Base-by-base conservation (phyloP, 2,329 filamentous ascomycete genomes). In the Alternaria sp. region DNA sequence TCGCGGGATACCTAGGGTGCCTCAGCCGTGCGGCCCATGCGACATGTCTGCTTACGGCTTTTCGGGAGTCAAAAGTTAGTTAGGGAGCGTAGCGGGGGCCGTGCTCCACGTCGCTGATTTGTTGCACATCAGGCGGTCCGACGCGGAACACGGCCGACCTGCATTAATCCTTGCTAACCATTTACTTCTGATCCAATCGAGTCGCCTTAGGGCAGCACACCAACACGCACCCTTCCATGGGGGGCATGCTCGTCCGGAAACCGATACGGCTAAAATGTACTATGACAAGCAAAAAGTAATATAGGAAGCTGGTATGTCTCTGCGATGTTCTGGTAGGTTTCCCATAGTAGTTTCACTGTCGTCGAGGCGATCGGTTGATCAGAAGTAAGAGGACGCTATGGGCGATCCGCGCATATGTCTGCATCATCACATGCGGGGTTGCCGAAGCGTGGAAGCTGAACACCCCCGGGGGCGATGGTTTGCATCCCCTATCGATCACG, bases 91-190 rank as follows among this genome's bases (percentile, higher is more conserved):
- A 26, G 51, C 28, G 44, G 41, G 54, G 26, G 38, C 22, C 30
- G 12, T 42, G 36, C 30, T 48, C n/a, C 28, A n/a, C 20, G 26
- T 30, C 26, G 51, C 44, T 59, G 52, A 59, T 59, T 59, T 51
- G 57, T 44, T 28, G 51, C 30, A 30, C 28, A 32, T 28, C 18
- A 44, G 12, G 46, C 48, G 57, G 51, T 39, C 57, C 51, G 57
- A 49, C 51, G 57, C 57, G 57, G 57, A 56, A 56, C 38, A 39
- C 57, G 51, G 51, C 57, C 38, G 49, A 36, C 44, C 52, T 56
- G 57, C 57, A 48, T 32, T 12, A n/a, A 38, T 36, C 57, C 57
- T 51, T 24, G 46, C 46, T 11, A 6, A 6, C 46, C 24, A 51
- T 36, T 18, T 36, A 26, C 22, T 16, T 4, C 18, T 36, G n/a